phyloP scores from a whole-genome alignment of 805 yeast species.

The Cyberlindnera nakhonratchasimensis region DNA sequence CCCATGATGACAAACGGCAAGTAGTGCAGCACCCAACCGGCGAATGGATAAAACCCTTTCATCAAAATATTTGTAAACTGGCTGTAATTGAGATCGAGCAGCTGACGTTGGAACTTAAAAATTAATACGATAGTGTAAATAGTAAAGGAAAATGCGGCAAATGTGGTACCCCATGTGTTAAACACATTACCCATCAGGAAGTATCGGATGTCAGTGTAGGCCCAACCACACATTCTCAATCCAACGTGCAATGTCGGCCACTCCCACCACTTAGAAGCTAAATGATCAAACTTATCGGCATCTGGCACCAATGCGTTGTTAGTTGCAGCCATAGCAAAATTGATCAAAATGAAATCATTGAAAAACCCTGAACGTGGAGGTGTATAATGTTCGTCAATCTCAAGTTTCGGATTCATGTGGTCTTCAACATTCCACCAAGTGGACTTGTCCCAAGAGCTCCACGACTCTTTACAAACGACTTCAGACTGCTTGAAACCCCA shows the following conservation, averaged over 20 bases:
- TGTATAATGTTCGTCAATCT: constrained; percentile 43
- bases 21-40: constrained; percentile 88
- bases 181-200: constrained; percentile 73
- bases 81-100: constrained; percentile 39
- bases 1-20: constrained; percentile 91
- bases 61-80: constrained; percentile 42
- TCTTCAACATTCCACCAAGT: constrained; percentile 88
- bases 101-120: constrained; percentile 70
- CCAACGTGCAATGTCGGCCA: constrained; percentile 80
- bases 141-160: constrained; percentile 49
- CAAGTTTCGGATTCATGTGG: constrained; percentile 56
- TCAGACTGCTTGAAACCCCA: constrained; percentile 89
- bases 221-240: constrained; percentile 75
- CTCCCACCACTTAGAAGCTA: constrained; percentile 77
- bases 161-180: constrained; percentile 70
- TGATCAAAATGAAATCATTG: constrained; percentile 68
- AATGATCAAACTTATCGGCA: constrained; percentile 63
- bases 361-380: constrained; percentile 73
- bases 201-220: constrained; percentile 50
- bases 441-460: constrained; percentile 64
- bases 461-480: constrained; percentile 59
- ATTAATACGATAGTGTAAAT: constrained; percentile 37
- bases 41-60: constrained; percentile 80
- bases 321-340: constrained; percentile 84
- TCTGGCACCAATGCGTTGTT: constrained; percentile 81